A percentile compares a stretch with the other conserved stretches of the same genome.
Evolutionary conservation across 2,329 filamentous ascomycete genomes (phyloP).

Genomic region (Penicillium verrucosum): DNA sequence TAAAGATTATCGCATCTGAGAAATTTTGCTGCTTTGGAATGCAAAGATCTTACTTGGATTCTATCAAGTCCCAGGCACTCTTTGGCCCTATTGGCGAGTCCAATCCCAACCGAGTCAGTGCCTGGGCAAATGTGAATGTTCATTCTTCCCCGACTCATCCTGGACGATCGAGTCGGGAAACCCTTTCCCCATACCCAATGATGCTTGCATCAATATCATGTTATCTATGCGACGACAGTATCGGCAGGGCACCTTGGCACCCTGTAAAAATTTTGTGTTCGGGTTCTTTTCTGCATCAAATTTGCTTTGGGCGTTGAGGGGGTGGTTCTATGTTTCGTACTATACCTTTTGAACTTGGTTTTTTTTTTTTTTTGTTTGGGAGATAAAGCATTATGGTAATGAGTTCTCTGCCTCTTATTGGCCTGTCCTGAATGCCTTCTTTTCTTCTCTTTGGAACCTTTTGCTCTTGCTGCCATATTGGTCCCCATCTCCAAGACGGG

Average conservation of each 20-base stretch:
- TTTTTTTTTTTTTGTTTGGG: slow-evolving; percentile 2
- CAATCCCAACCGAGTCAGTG: not conserved
- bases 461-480: not conserved
- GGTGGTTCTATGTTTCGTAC: slow-evolving; percentile 13
- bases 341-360: slow-evolving; percentile 23
- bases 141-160: slow-evolving; percentile 10
- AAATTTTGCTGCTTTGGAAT: not conserved
- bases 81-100: not conserved
- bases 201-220: slow-evolving; percentile 26
- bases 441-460: not conserved
- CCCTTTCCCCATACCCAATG: slow-evolving; percentile 12
- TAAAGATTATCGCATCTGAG: not conserved
- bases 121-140: slow-evolving; percentile 1
- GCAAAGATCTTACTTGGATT: not conserved
- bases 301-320: slow-evolving; percentile 11
- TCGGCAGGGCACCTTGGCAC: slow-evolving; percentile 1
- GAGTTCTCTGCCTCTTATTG: slow-evolving; percentile 10
- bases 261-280: slow-evolving; percentile 15
- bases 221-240: slow-evolving; percentile 18
- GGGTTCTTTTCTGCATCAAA: slow-evolving; percentile 9
- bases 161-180: slow-evolving; percentile 9
- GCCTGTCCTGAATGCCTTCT: slow-evolving; percentile 1
- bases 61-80: not conserved
- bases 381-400: slow-evolving; percentile 21
- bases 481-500: not conserved